Evolutionary conservation across 192 early-diverging fungal species (phyloP).

Genomic region (Phycomyces nitens): DNA sequence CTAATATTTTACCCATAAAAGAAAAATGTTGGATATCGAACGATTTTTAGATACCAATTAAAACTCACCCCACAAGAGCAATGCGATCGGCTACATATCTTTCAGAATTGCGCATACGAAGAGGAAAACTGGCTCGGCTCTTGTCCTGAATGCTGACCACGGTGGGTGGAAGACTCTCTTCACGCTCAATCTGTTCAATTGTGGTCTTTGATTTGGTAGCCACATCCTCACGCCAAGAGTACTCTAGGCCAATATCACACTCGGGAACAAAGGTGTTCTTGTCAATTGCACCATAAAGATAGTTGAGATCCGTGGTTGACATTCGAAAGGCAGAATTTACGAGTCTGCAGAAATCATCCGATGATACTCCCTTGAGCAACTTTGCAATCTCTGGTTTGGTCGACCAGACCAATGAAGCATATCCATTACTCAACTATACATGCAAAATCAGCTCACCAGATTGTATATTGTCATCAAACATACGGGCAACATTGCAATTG

Average conservation of each 20-base stretch:
- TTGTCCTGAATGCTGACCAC: constrained; percentile 61
- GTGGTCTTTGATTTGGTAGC: constrained; percentile 21
- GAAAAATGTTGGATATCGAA: no score
- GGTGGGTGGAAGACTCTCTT: constrained; percentile 49
- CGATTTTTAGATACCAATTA: background rate
- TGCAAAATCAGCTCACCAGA: background rate
- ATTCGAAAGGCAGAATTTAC: constrained; percentile 84
- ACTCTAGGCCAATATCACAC: constrained; percentile 55
- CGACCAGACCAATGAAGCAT: constrained; percentile 91
- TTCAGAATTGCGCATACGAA: constrained; percentile 78
- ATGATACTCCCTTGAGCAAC: constrained; percentile 58
- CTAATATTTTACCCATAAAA: constrained; percentile 34
- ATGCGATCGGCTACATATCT: constrained; percentile 72
- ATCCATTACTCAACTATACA: constrained; percentile 52
- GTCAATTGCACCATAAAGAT: constrained; percentile 58
- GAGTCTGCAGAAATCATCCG: constrained; percentile 58
- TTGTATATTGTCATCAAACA: constrained; percentile 12
- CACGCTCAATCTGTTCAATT: constrained; percentile 16
- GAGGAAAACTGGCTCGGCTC: constrained; percentile 78
- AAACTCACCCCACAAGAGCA: constrained; percentile 78
- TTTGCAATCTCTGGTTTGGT: constrained; percentile 60
- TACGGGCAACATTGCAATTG: constrained; percentile 92
- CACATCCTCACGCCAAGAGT: constrained; percentile 63
- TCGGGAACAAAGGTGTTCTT: constrained; percentile 29
- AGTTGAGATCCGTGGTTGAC: constrained; percentile 67